Conservation (phyloP, 2,329 filamentous ascomycete genomes). For the Pseudogymnoascus pannorum region DNA sequence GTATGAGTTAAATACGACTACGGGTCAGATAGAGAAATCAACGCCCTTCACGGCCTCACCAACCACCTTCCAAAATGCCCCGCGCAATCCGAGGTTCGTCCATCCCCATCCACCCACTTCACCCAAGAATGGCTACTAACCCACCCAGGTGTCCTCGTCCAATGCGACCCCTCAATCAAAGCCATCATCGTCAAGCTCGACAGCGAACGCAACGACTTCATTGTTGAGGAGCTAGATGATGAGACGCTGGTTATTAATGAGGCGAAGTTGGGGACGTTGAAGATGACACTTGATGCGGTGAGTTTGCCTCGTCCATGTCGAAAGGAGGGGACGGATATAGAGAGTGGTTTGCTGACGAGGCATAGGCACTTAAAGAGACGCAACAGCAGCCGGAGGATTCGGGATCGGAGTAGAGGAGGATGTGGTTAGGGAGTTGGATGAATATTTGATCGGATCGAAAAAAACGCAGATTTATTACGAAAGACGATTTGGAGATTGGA, state of each 20-base stretch:
- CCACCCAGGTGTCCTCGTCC: constrained; percentile 60
- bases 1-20: not conserved
- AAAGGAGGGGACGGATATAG: not conserved
- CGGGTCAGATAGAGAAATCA: not conserved
- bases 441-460: not conserved
- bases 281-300: constrained; percentile 62
- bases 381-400: constrained; percentile 21
- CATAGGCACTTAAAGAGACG: constrained; percentile 27
- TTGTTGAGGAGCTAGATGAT: constrained; percentile 75
- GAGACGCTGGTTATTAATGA: constrained; percentile 69
- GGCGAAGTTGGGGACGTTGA: constrained; percentile 61
- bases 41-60: not conserved
- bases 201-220: constrained; percentile 60
- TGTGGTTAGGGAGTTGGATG: not conserved
- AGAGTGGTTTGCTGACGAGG: constrained; percentile 1
- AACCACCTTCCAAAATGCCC: not conserved
- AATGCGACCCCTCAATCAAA: constrained; percentile 82
- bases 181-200: constrained; percentile 77
- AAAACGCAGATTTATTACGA: not conserved
- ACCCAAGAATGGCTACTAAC: not conserved
- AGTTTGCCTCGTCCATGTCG: constrained; percentile 21
- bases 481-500: not conserved
- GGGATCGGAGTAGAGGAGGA: constrained; percentile 16
- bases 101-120: not conserved
- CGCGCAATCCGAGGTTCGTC: constrained; percentile 1